A percentile compares a stretch with the other conserved stretches of the same genome.
Conservation (phyloP, 352 stramenopile species). For the Pythium apleroticum region DNA sequence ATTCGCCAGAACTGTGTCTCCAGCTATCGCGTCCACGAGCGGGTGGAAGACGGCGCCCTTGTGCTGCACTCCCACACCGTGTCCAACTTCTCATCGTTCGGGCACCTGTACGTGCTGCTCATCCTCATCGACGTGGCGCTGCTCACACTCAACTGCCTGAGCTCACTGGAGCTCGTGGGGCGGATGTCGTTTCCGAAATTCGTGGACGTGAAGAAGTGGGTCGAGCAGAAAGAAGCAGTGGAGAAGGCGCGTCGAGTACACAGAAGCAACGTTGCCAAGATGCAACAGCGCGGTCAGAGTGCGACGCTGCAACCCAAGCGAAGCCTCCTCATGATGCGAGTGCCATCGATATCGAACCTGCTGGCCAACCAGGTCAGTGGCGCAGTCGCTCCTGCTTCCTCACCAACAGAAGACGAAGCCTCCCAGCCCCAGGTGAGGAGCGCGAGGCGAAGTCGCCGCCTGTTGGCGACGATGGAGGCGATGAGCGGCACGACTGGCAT, state of each 20-base stretch:
- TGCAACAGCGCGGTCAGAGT: neutral
- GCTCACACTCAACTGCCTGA: conserved; percentile 24
- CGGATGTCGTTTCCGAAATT: conserved; percentile 27
- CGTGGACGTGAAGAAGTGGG: conserved; percentile 19
- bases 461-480: conserved; percentile 22
- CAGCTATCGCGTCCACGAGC: conserved; percentile 4
- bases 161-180: conserved; percentile 20
- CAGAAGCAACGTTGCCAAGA: neutral
- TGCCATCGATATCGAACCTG: neutral
- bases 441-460: neutral
- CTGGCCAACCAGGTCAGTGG: neutral
- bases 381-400: neutral
- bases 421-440: neutral
- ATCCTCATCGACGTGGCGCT: conserved; percentile 25
- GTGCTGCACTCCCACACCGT: conserved; percentile 16
- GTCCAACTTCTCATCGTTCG: conserved; percentile 25
- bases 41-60: neutral
- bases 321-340: neutral
- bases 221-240: conserved; percentile 14
- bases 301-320: neutral
- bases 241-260: neutral
- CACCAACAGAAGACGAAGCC: neutral
- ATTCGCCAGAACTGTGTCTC: conserved; percentile 27
- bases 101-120: conserved; percentile 22
- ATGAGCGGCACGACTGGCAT: conserved; percentile 16